Evolutionary conservation across 2,329 filamentous ascomycete species (phyloP).

Genomic region (Colletotrichum eleusines): DNA sequence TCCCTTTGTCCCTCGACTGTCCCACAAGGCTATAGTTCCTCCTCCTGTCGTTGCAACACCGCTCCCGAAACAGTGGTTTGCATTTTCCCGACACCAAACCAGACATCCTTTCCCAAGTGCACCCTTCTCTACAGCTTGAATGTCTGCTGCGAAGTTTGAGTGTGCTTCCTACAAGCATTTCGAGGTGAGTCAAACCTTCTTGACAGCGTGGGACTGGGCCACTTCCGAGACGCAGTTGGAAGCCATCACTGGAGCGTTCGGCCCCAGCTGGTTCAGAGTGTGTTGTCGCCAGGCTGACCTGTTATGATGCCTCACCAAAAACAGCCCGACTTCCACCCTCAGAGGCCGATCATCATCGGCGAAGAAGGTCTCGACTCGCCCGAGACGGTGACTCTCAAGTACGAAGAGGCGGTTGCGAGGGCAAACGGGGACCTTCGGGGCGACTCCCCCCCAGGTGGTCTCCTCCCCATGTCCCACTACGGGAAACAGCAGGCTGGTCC

Average conservation of each 20-base stretch:
- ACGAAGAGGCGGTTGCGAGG: slow-evolving; percentile 68
- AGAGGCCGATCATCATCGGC: slow-evolving; percentile 67
- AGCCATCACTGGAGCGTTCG: slow-evolving; percentile 40
- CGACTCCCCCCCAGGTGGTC: slow-evolving; percentile 66
- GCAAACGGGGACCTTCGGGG: slow-evolving; percentile 65
- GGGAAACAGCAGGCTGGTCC: slow-evolving; percentile 83
- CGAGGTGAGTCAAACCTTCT: slow-evolving; percentile 63
- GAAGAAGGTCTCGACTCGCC: slow-evolving; percentile 69
- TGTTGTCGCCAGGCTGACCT: slow-evolving; percentile 46
- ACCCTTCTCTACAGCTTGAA: slow-evolving; percentile 58
- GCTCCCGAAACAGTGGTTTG: slow-evolving; percentile 44
- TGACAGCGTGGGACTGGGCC: slow-evolving; percentile 19
- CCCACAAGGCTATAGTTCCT: slow-evolving; percentile 40
- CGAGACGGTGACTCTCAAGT: slow-evolving; percentile 66
- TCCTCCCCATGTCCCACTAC: slow-evolving; percentile 80
- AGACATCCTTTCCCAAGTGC: slow-evolving; percentile 40
- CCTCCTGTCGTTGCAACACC: slow-evolving; percentile 41
- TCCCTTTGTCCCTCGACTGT: slow-evolving; percentile 36
- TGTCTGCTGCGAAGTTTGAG: slow-evolving; percentile 70
- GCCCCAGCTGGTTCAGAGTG: neutral
- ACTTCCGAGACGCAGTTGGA: slow-evolving; percentile 50
- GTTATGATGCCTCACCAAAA: slow-evolving; percentile 14
- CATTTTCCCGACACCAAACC: slow-evolving; percentile 40
- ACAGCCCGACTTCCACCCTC: slow-evolving; percentile 66
- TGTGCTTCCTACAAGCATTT: slow-evolving; percentile 69